phyloP scores from a whole-genome alignment of 2,329 filamentous ascomycete species.

The Clarireedia monteithiana region DNA sequence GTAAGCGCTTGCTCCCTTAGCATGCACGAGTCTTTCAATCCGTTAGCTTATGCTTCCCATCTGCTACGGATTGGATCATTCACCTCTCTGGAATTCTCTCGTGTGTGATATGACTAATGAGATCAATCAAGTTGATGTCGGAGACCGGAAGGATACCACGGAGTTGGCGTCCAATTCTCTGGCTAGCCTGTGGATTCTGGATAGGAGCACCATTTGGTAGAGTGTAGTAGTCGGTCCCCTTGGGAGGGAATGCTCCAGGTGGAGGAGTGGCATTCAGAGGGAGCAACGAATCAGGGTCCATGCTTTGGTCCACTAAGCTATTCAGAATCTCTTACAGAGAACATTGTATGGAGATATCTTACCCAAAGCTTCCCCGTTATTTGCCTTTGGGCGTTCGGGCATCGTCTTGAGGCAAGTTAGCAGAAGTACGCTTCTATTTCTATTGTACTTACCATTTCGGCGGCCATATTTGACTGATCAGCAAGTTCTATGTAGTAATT shows the following conservation, averaged over 20 bases:
- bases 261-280: no score
- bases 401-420: no score
- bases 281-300: no score
- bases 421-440: no score
- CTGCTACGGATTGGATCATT: conserved; percentile 26
- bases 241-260: neutral
- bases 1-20: conserved; percentile 38
- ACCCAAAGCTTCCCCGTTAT: no score
- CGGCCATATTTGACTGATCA: no score
- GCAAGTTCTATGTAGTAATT: no score
- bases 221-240: neutral
- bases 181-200: neutral
- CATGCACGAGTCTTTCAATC: conserved; percentile 41
- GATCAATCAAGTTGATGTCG: neutral
- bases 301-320: no score
- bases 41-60: neutral
- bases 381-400: no score
- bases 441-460: no score
- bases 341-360: no score
- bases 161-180: neutral
- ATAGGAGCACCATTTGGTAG: neutral
- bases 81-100: conserved; percentile 9
- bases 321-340: no score
- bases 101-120: neutral
- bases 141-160: neutral